A percentile compares a stretch with the other conserved stretches of the same genome.
phyloP scores from a whole-genome alignment of 306 rosid genomes.

The Cucurbita maxima region DNA sequence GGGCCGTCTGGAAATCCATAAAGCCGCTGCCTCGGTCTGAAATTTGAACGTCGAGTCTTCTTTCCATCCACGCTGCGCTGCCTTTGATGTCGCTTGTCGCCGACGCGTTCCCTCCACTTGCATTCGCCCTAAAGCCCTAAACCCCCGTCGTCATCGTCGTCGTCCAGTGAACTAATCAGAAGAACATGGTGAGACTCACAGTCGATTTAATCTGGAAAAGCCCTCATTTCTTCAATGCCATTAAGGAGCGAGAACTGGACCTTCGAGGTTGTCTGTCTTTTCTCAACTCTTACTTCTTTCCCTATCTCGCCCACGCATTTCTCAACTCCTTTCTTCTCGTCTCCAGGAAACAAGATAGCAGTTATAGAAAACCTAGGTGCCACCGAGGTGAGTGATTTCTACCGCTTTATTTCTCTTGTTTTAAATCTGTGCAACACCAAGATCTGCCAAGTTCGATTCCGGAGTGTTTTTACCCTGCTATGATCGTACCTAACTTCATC shows the following conservation, averaged over 20 bases:
- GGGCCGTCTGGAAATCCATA: neutral
- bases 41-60: neutral
- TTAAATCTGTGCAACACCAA: neutral
- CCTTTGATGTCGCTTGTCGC: neutral
- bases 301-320: neutral
- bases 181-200: constrained; percentile 66
- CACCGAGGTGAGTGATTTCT: constrained; percentile 47
- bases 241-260: constrained; percentile 83
- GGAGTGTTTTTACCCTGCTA: neutral
- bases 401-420: neutral
- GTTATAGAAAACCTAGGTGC: constrained; percentile 93
- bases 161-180: neutral
- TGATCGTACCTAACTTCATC: neutral
- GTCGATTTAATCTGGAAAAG: constrained; percentile 94
- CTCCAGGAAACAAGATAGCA: constrained; percentile 67
- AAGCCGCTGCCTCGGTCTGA: neutral
- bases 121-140: neutral
- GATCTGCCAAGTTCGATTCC: neutral
- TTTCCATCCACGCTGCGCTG: neutral
- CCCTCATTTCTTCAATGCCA: constrained; percentile 86
- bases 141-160: neutral
- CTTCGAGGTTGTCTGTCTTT: constrained; percentile 45
- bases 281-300: neutral
- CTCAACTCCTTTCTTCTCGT: neutral
- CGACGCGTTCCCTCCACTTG: neutral